These are phyloP conservation scores for Phytophthora hybrid DNA, from an alignment of 352 stramenopile species.

Conservation along the genomic window DNA sequence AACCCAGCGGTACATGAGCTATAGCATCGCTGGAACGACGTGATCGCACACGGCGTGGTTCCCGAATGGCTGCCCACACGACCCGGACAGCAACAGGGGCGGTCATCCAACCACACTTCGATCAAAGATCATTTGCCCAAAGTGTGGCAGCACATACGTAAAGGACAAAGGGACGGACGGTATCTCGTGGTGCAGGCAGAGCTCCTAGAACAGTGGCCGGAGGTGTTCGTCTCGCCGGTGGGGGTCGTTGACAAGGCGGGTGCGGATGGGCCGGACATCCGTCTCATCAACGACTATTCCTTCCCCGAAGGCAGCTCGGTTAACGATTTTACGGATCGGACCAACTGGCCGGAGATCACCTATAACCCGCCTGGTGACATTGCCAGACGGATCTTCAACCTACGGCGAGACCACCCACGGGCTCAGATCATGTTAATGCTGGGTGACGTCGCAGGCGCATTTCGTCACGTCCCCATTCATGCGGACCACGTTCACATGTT, in stretches of 20 bases:
- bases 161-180: constrained; percentile 9
- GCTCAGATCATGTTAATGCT: neutral
- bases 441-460: neutral
- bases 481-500: constrained; percentile 3
- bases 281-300: constrained; percentile 15
- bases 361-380: constrained; percentile 20
- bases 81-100: neutral
- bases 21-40: constrained; percentile 7
- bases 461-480: constrained; percentile 6
- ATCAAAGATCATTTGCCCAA: neutral
- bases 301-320: neutral
- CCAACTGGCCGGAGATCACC: neutral
- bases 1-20: neutral
- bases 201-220: neutral
- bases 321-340: constrained; percentile 18
- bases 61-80: constrained; percentile 2
- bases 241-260: constrained; percentile 4
- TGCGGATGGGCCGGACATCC: neutral
- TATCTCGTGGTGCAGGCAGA: neutral
- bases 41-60: neutral
- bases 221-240: constrained; percentile 3
- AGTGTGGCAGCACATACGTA: constrained; percentile 8
- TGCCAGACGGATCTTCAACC: neutral
- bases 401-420: neutral
- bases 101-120: neutral